Evolutionary conservation across 1,284 basidiomycete species (phyloP), one percentile per base, ranked within the genome.

Genomic region (Afroboletus lepidellus): DNA sequence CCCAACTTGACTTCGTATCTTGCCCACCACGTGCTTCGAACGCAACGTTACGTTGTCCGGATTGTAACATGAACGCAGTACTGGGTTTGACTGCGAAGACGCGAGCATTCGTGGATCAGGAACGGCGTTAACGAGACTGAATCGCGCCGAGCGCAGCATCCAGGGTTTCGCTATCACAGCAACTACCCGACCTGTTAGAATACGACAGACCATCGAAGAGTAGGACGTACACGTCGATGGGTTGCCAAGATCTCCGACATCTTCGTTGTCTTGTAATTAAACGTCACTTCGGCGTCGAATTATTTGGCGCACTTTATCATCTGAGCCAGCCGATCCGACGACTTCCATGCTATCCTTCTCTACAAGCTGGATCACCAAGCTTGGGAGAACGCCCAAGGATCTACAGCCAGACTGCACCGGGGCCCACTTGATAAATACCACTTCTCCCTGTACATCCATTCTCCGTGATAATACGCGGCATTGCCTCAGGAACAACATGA

Each of bases 131-230:
- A 25, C 11, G 3, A 18, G 3, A 53, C 63, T 43, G 3, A n/a
- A 87, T 75, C 44, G 76, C 71, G 3, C 74, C 70, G 15, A 90
- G 64, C 0, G 79, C 80, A 30, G 78, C 71, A 42, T 88, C 84
- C 9, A 88, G 73, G 18, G 79, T 81, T 56, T 83, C 77, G 0
- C 88, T 76, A 56, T 50, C 36, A 41, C 41, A 50, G 11, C 72
- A 77, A 8, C 79, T 82, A 25, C 0, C 13, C 5, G 3, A 16
- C 8, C 8, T 1, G 5, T 51, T 18, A 51, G 48, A 7, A 47
- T 13, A 41, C 29, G n/a, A 3, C 8, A 20, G 5, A 15, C 5
- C n/a, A 12, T 16, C 34, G 11, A 0, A n/a, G 34, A 45, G 13
- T 12, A 18, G n/a, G 29, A 46, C 46, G 18, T 25, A 63, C 62